phyloP scores from a whole-genome alignment of 1,139 yeast species.

The Magnusiomyces tetraspermus region DNA sequence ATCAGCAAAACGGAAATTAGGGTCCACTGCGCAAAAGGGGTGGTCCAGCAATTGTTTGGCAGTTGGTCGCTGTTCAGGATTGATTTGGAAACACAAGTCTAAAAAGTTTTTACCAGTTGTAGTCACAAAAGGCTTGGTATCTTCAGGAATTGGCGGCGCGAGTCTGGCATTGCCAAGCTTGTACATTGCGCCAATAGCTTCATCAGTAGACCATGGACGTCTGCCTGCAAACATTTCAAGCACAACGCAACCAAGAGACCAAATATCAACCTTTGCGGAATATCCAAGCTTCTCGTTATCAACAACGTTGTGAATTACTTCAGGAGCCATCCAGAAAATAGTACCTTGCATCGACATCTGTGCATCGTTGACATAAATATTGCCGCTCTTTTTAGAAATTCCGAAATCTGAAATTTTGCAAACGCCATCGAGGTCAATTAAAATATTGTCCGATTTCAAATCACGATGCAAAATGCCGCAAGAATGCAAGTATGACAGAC shows the following conservation, averaged over 20 bases:
- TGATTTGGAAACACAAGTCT: slow-evolving; percentile 66
- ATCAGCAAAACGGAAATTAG: slow-evolving; percentile 47
- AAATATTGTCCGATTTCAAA: slow-evolving; percentile 85
- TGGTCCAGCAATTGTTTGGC: slow-evolving; percentile 60
- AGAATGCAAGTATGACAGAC: slow-evolving; percentile 75
- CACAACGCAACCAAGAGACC: slow-evolving; percentile 90
- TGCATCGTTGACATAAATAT: slow-evolving; percentile 82
- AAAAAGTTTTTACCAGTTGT: slow-evolving; percentile 60
- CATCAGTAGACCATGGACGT: slow-evolving; percentile 43
- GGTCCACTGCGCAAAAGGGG: slow-evolving; percentile 46
- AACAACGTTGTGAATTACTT: slow-evolving; percentile 74
- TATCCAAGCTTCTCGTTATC: slow-evolving; percentile 82
- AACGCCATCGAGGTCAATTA: slow-evolving; percentile 84
- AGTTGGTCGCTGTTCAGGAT: slow-evolving; percentile 81
- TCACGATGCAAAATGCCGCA: slow-evolving; percentile 90
- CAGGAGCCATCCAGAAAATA: slow-evolving; percentile 99
- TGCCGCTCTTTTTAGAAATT: slow-evolving; percentile 74
- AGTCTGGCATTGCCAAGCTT: slow-evolving; percentile 61
- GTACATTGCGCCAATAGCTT: slow-evolving; percentile 45
- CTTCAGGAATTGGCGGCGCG: slow-evolving; percentile 94
- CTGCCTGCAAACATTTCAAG: slow-evolving; percentile 78
- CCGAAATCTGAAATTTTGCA: slow-evolving; percentile 97
- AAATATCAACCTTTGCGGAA: slow-evolving; percentile 74
- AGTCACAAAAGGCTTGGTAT: slow-evolving; percentile 56
- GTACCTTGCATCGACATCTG: slow-evolving; percentile 99